Evolutionary conservation across 1,284 basidiomycete genomes (phyloP).

Genomic region (Polyporus tsugae): DNA sequence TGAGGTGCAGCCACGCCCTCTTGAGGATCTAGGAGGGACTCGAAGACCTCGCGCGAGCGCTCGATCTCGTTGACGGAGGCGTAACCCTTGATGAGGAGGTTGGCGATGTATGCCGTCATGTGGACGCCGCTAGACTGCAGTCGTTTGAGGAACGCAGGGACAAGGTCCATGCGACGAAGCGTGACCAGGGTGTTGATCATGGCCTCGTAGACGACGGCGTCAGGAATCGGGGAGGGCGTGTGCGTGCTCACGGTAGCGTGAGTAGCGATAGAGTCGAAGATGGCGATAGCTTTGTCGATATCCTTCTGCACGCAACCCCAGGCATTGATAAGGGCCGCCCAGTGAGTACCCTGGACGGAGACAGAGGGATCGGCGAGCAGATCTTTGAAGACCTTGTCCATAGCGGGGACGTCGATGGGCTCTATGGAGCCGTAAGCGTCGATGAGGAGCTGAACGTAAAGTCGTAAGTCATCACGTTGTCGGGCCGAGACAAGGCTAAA

Average conservation of each 20-base stretch:
- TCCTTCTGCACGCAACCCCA: conserved; percentile 87
- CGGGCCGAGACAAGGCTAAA: conserved; percentile 10
- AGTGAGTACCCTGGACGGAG: conserved; percentile 85
- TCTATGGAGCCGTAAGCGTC: conserved; percentile 91
- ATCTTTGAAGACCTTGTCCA: conserved; percentile 78
- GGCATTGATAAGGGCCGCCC: conserved; percentile 92
- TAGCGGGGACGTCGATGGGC: conserved; percentile 79
- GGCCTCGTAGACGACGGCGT: conserved; percentile 92
- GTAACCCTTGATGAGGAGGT: conserved; percentile 91
- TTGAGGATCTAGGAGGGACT: conserved; percentile 86
- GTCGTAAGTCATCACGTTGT: conserved; percentile 28
- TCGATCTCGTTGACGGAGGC: conserved; percentile 78
- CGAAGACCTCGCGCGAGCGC: conserved; percentile 82
- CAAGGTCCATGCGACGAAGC: conserved; percentile 82
- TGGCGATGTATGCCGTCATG: conserved; percentile 97
- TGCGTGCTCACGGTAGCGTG: conserved; percentile 53
- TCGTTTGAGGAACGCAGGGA: conserved; percentile 72
- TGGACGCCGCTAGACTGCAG: conserved; percentile 76
- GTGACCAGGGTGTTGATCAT: conserved; percentile 89
- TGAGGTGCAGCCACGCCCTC: conserved; percentile 89
- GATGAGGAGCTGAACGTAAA: conserved; percentile 74
- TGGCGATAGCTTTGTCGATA: conserved; percentile 76
- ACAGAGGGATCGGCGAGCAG: conserved; percentile 63
- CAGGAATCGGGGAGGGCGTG: conserved; percentile 54
- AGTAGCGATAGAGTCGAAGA: conserved; percentile 81